Evolutionary conservation across 179 eudicot species (phyloP).

Genomic region (Nepenthes alata): DNA sequence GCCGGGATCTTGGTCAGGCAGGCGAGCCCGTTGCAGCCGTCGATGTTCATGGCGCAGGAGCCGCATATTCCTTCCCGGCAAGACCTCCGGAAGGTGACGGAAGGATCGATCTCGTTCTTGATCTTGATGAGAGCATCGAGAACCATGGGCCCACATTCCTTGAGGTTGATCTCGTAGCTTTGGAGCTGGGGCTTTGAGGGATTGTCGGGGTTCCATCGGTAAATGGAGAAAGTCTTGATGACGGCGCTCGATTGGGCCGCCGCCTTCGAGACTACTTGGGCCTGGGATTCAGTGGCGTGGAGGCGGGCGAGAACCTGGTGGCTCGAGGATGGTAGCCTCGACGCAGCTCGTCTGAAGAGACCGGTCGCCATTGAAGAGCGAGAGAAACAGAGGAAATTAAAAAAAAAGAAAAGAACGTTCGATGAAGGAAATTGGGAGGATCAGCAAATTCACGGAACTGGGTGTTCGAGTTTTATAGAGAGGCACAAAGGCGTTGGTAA

Average conservation of each 20-base stretch:
- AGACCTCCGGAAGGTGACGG: constrained; percentile 87
- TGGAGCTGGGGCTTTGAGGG: constrained; percentile 64
- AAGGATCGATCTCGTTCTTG: constrained; percentile 85
- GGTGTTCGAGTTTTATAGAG: too few species aligned
- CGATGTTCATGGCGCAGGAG: constrained; percentile 97
- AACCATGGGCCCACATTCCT: constrained; percentile 95
- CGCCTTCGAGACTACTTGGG: constrained; percentile 21
- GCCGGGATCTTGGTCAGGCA: constrained; percentile 75
- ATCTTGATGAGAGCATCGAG: constrained; percentile 95
- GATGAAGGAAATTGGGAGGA: too few species aligned
- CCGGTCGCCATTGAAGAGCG: constrained; percentile 22
- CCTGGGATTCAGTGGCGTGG: constrained; percentile 38
- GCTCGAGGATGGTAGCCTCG: constrained; percentile 15
- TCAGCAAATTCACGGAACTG: too few species aligned
- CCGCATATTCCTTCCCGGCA: constrained; percentile 98
- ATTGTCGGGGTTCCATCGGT: constrained; percentile 81
- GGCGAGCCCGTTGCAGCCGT: constrained; percentile 86
- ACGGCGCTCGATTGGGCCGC: constrained; percentile 1
- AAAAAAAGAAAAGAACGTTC: too few species aligned
- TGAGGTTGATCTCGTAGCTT: constrained; percentile 71
- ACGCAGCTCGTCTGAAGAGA: constrained; percentile 41
- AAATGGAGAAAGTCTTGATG: constrained; percentile 76
- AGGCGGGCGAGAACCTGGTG: constrained; percentile 22
- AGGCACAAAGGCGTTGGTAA: too few species aligned
- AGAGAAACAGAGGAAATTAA: too few species aligned